Percentiles rank a stretch among this genome's conserved stretches.
These are phyloP conservation scores for Orbilia brochopaga DNA, from an alignment of 2,329 filamentous ascomycete genomes.

Conservation along the genomic window DNA sequence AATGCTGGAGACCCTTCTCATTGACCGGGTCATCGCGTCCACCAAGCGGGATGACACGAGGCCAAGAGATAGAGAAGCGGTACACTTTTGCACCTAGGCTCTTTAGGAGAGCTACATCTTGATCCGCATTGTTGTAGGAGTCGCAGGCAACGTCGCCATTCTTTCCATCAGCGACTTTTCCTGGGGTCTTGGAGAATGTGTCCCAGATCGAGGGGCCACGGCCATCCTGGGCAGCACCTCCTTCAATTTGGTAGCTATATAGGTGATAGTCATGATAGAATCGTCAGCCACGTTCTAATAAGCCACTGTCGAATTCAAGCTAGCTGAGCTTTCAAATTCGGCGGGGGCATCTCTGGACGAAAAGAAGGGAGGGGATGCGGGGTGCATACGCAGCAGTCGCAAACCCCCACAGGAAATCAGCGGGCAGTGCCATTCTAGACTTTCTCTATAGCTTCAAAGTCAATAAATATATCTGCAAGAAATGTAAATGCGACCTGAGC, in stretches of 20 bases:
- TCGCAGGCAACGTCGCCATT: conserved; percentile 81
- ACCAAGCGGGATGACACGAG: conserved; percentile 82
- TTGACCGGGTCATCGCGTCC: conserved; percentile 83
- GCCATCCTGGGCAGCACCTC: conserved; percentile 74
- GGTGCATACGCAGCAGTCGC: conserved; percentile 73
- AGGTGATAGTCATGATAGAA: conserved; percentile 26
- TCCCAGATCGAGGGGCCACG: conserved; percentile 87
- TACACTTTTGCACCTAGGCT: conserved; percentile 74
- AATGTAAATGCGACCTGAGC: conserved; percentile 19
- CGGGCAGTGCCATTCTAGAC: conserved; percentile 62
- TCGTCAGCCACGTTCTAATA: background rate
- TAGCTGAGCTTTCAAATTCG: background rate
- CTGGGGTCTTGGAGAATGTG: conserved; percentile 78
- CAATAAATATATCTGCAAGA: conserved; percentile 18
- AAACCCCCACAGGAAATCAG: conserved; percentile 79
- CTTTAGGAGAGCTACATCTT: conserved; percentile 80
- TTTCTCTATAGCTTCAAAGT: conserved; percentile 26
- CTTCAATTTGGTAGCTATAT: conserved; percentile 84
- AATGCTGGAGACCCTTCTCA: conserved; percentile 76
- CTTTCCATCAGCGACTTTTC: conserved; percentile 80
- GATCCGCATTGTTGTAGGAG: conserved; percentile 78
- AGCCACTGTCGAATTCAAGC: no score
- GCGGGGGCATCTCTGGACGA: background rate
- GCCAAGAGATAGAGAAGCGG: conserved; percentile 85
- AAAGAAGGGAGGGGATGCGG: conserved; percentile 7